phyloP scores from a whole-genome alignment of 2,329 filamentous ascomycete species.

The Fusarium pseudocircinatum region DNA sequence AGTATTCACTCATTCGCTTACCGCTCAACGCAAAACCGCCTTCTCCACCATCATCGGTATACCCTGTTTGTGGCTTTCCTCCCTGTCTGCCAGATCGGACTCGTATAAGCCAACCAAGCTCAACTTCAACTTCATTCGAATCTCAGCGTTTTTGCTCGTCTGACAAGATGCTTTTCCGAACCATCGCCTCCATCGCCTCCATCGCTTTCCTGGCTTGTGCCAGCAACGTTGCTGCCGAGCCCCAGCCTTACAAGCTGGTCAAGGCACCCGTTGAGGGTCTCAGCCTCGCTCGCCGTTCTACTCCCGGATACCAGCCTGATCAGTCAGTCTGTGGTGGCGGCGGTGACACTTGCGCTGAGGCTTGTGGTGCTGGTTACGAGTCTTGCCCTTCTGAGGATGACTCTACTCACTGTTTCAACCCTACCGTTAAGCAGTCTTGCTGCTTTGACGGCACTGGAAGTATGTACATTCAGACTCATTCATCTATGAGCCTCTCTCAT shows the following conservation, averaged over 20 bases:
- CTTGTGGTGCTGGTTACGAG: slow-evolving; percentile 62
- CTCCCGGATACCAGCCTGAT: slow-evolving; percentile 60
- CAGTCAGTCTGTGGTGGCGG: slow-evolving; percentile 56
- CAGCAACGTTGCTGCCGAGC: slow-evolving; percentile 44
- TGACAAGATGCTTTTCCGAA: slow-evolving; percentile 50
- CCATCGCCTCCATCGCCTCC: slow-evolving; percentile 44
- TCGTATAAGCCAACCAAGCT: slow-evolving; percentile 20
- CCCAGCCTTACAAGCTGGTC: slow-evolving; percentile 51
- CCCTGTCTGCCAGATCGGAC: slow-evolving; percentile 28
- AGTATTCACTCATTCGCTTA: slow-evolving; percentile 19
- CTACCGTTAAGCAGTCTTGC: slow-evolving; percentile 61
- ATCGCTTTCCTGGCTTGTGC: slow-evolving; percentile 50
- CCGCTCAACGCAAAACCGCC: slow-evolving; percentile 14
- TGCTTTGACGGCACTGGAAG: slow-evolving; percentile 66
- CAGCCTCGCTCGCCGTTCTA: slow-evolving; percentile 56
- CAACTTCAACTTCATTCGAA: slow-evolving; percentile 15
- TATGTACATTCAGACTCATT: slow-evolving; percentile 49
- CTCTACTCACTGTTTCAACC: slow-evolving; percentile 68
- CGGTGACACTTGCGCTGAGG: slow-evolving; percentile 63
- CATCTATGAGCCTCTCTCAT: not conserved
- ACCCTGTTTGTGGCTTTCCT: slow-evolving; percentile 38
- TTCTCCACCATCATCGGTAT: slow-evolving; percentile 29
- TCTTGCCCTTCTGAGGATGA: slow-evolving; percentile 61
- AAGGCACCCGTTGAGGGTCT: slow-evolving; percentile 51
- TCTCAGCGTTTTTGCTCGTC: not conserved